Evolutionary conservation across 129 eudicot genomes (phyloP).

Genomic region (Chrysanthemum seticuspe): DNA sequence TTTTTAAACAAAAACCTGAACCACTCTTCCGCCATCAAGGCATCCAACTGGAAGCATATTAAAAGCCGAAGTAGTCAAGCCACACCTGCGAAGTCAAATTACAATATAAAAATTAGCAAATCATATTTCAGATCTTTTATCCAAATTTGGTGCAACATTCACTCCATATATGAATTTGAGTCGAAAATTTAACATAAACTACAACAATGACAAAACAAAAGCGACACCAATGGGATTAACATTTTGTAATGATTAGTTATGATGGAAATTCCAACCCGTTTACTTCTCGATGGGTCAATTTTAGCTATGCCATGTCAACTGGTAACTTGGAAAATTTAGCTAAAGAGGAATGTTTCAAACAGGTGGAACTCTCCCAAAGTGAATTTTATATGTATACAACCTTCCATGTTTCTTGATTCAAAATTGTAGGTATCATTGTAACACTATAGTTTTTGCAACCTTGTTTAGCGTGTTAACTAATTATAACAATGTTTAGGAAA

Average conservation of each 20-base stretch:
- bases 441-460: too few relatives aligned
- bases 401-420: too few relatives aligned
- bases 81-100: slow-evolving; percentile 66
- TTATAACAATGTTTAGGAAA: too few relatives aligned
- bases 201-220: slow-evolving; percentile 19
- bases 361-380: too few relatives aligned
- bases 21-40: slow-evolving; percentile 98
- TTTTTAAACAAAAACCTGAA: slow-evolving; percentile 58
- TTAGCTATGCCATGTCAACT: too few relatives aligned
- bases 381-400: too few relatives aligned
- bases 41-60: slow-evolving; percentile 98
- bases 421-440: too few relatives aligned
- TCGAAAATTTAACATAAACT: slow-evolving; percentile 13
- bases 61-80: slow-evolving; percentile 92
- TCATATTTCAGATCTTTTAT: not conserved
- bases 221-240: slow-evolving; percentile 10
- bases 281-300: too few relatives aligned
- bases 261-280: too few relatives aligned
- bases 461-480: too few relatives aligned
- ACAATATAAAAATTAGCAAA: not conserved
- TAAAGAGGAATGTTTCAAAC: too few relatives aligned
- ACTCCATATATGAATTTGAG: not conserved
- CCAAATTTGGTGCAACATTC: slow-evolving; percentile 3
- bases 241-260: not conserved
- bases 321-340: too few relatives aligned